A percentile compares a stretch with the other conserved stretches of the same genome.
These are phyloP conservation scores for Mentha longifolia DNA, from an alignment of 257 asterid genomes.

Conservation along the genomic window DNA sequence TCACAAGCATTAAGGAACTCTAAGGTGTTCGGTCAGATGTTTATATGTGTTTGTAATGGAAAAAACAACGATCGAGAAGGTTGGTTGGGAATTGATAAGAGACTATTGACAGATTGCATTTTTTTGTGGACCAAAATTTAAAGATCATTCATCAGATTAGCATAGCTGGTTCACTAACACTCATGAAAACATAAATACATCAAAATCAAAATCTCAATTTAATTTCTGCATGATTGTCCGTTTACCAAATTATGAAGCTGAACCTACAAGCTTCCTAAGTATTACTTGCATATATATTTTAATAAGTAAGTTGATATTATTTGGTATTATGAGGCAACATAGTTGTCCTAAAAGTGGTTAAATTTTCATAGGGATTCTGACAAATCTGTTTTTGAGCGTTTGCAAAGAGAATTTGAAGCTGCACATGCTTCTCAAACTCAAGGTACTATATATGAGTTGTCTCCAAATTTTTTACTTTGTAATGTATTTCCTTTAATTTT, in stretches of 20 bases:
- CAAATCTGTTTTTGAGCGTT: conserved; percentile 81
- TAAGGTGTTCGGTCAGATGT: too few relatives aligned
- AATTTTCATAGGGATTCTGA: conserved; percentile 81
- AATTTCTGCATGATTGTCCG: neutral
- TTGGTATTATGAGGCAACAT: conserved; percentile 12
- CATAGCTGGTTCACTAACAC: neutral
- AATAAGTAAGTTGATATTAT: conserved; percentile 17
- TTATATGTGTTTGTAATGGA: too few relatives aligned
- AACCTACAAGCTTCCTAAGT: neutral
- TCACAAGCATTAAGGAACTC: too few relatives aligned
- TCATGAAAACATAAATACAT: neutral
- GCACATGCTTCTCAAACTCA: conserved; percentile 88
- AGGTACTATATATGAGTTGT: conserved; percentile 52
- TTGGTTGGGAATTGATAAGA: neutral
- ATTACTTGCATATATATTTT: conserved; percentile 2
- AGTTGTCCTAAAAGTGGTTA: conserved; percentile 36
- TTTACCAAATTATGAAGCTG: conserved; percentile 1
- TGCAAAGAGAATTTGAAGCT: conserved; percentile 88
- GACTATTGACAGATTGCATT: neutral
- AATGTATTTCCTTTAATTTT: neutral
- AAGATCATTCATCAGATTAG: neutral
- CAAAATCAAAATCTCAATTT: neutral
- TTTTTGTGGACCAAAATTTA: neutral
- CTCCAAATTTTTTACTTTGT: neutral
- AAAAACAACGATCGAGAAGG: neutral